A percentile compares a stretch with the other conserved stretches of the same genome.
Conservation (phyloP, 2,329 filamentous ascomycete species). For the Aspergillus transmontanensis region DNA sequence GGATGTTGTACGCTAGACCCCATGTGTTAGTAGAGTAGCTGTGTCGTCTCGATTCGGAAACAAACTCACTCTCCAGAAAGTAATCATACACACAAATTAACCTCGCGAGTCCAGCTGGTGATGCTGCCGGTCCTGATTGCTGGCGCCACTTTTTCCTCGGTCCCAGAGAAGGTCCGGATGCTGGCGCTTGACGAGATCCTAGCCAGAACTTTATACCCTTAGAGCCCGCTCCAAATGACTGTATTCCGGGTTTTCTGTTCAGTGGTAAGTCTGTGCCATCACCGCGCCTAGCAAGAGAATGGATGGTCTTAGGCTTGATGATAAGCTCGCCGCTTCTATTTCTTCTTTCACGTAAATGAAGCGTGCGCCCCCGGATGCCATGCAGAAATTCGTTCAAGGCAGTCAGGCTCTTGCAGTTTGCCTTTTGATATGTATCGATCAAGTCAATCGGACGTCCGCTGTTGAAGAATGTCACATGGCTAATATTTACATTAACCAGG, state of each 20-base stretch:
- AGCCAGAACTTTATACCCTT: constrained; percentile 8
- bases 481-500: neutral
- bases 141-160: too few species aligned
- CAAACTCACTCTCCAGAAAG: constrained; percentile 22
- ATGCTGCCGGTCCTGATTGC: too few species aligned
- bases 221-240: constrained; percentile 1
- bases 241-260: neutral
- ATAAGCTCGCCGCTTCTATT: constrained; percentile 2
- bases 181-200: neutral
- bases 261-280: neutral
- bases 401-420: neutral
- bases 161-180: neutral
- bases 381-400: neutral
- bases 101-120: neutral
- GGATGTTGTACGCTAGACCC: constrained; percentile 38
- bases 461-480: neutral
- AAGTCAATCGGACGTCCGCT: neutral
- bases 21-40: neutral
- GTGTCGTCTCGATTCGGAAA: too few species aligned
- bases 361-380: neutral
- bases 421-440: neutral
- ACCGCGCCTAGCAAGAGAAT: neutral
- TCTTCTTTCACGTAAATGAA: neutral
- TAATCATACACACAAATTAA: constrained; percentile 26
- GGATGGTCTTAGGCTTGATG: neutral